Base-by-base conservation (phyloP, 2,329 filamentous ascomycete species). In the Amylocarpus encephaloides region DNA sequence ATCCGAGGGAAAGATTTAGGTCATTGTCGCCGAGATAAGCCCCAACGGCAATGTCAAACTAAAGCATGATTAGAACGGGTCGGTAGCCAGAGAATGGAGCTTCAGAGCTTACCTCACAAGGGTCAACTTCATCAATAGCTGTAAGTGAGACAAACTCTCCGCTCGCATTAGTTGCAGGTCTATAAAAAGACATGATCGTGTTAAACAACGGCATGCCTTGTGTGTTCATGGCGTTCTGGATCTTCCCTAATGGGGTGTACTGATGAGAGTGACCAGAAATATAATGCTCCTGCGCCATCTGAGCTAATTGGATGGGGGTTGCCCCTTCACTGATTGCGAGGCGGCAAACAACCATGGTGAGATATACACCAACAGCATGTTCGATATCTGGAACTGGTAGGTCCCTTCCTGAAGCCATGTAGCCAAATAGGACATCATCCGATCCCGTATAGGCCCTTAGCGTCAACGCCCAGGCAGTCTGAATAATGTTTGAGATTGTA, bases 291-390 rank as follows among this genome's bases (percentile, higher is more conserved):
- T 53, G 51, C 2, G 40, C 33, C 9, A 13, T 33, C n/a, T 51
- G 44, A 9, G 46, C 18, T 7, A 49, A n/a, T 22, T 50, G 22
- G 18, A 7, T 7, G 11, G 35, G 33, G n/a, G 48, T 46, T 7
- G 29, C 22, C 3, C 30, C 22, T 39, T 40, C 32, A 11, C 13
- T 36, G 16, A 74, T 56, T 49, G 66, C 60, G 3, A 78, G 65
- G 5, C 72, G 70, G 51, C 71, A 77, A 41, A 76, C 72, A 2
- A 80, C 68, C 71, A 79, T 78, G 48, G 77, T 78, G 51, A 80
- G 74, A 43, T 79, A 75, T 9, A 71, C 68, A 0, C 78, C 78
- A 10, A 76, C 69, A 3, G 44, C 36, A 2, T 33, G 4, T 16
- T 42, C 22, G 10, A 79, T 72, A 1, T 71, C 69, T 2, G 68